Evolutionary conservation across 805 yeast genomes (phyloP).

Genomic region (Diddensiella transvaalensis): DNA sequence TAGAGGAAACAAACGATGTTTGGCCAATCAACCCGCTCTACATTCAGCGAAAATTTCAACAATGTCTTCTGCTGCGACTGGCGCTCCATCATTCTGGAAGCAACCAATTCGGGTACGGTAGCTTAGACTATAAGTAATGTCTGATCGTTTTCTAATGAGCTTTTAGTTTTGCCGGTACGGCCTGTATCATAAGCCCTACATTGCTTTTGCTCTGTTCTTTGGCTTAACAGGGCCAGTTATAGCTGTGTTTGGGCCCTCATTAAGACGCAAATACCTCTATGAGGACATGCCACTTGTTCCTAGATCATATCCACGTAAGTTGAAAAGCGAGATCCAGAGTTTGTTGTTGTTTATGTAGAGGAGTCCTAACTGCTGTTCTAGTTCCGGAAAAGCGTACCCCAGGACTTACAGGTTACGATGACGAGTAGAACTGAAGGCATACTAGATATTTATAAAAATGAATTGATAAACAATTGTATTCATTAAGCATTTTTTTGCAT

Average conservation of each 20-base stretch:
- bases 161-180: conserved; percentile 51
- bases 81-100: conserved; percentile 34
- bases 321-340: too few relatives aligned
- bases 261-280: conserved; percentile 66
- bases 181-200: conserved; percentile 73
- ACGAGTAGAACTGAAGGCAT: conserved; percentile 24
- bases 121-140: background rate
- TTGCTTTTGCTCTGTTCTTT: conserved; percentile 59
- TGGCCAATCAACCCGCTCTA: too few relatives aligned
- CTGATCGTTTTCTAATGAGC: background rate
- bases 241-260: conserved; percentile 55
- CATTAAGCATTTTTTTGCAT: background rate
- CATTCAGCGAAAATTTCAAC: conserved; percentile 2
- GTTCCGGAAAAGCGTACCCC: conserved; percentile 30
- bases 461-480: background rate
- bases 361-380: too few relatives aligned
- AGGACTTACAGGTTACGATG: conserved; percentile 34
- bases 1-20: too few relatives aligned
- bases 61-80: background rate
- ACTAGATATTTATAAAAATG: conserved; percentile 7
- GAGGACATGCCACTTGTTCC: conserved; percentile 68
- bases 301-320: conserved; percentile 41
- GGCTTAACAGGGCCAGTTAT: conserved; percentile 68
- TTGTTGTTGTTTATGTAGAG: too few relatives aligned
- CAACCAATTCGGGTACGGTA: conserved; percentile 30